Evolutionary conservation across 805 yeast species (phyloP).

Genomic region (Millerago galiae): DNA sequence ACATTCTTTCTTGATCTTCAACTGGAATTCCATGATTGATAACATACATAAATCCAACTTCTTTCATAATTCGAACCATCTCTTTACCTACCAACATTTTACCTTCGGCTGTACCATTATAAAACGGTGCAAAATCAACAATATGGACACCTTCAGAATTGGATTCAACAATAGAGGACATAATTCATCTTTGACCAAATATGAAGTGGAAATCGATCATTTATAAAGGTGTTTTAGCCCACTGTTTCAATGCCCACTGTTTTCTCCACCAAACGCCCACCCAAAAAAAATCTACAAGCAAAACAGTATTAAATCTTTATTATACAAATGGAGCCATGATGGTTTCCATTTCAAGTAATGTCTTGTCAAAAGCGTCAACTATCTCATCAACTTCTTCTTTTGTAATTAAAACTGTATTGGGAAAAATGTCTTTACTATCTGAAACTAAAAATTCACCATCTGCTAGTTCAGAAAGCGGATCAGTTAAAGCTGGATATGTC

Average conservation of each 20-base stretch:
- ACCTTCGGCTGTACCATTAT: conserved; percentile 18
- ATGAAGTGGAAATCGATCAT: too few relatives aligned
- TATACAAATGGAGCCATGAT: too few relatives aligned
- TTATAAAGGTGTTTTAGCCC: too few relatives aligned
- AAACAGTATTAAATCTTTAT: too few relatives aligned
- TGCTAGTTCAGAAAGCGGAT: neutral
- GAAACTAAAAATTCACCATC: neutral
- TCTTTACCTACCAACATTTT: conserved; percentile 17
- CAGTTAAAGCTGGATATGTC: conserved; percentile 1
- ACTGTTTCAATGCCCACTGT: too few relatives aligned
- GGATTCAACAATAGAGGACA: neutral
- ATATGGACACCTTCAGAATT: conserved; percentile 19
- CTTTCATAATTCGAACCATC: conserved; percentile 22
- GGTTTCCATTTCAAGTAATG: too few relatives aligned
- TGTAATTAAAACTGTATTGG: too few relatives aligned
- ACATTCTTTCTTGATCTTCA: conserved; percentile 14
- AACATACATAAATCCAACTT: conserved; percentile 22
- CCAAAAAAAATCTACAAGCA: too few relatives aligned
- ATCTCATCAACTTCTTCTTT: too few relatives aligned
- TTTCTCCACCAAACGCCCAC: too few relatives aligned
- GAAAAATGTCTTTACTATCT: neutral
- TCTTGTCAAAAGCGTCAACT: too few relatives aligned
- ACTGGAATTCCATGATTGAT: conserved; percentile 21
- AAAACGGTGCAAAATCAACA: conserved; percentile 24
- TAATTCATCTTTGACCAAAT: neutral